Evolutionary conservation across 768 basidiomycete genomes (phyloP).

Genomic region (Lactifluus echinatus): DNA sequence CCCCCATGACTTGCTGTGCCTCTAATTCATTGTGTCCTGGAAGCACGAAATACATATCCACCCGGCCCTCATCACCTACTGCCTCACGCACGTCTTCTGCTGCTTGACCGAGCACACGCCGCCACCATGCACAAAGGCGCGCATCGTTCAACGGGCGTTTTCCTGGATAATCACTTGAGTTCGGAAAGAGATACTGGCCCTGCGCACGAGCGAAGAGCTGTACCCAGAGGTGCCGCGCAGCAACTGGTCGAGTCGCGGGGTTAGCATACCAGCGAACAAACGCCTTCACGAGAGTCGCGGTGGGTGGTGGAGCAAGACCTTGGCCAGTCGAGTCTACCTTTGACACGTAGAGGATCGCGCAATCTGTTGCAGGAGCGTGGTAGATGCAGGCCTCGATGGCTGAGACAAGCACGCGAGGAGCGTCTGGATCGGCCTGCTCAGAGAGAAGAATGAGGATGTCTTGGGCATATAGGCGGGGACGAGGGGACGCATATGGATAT

Average conservation of each 20-base stretch:
- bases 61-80: conserved; percentile 24
- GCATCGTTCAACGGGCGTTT: conserved; percentile 75
- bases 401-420: conserved; percentile 55
- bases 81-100: conserved; percentile 30
- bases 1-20: conserved; percentile 48
- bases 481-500: conserved; percentile 66
- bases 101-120: conserved; percentile 54
- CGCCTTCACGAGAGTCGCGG: conserved; percentile 55
- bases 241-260: conserved; percentile 26
- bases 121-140: conserved; percentile 91
- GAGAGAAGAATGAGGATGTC: conserved; percentile 72
- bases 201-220: conserved; percentile 61
- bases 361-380: conserved; percentile 10
- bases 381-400: conserved; percentile 48
- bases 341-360: conserved; percentile 54
- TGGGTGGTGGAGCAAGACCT: conserved; percentile 52
- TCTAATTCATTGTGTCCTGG: conserved; percentile 65
- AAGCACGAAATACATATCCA: conserved; percentile 51
- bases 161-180: conserved; percentile 57
- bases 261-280: conserved; percentile 36
- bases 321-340: conserved; percentile 94
- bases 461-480: conserved; percentile 60
- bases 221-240: conserved; percentile 9
- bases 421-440: conserved; percentile 42
- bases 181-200: conserved; percentile 89